Evolutionary conservation across 2,329 filamentous ascomycete species (phyloP), one percentile per base, ranked within the genome.

Genomic region (Colletotrichum tanaceti): DNA sequence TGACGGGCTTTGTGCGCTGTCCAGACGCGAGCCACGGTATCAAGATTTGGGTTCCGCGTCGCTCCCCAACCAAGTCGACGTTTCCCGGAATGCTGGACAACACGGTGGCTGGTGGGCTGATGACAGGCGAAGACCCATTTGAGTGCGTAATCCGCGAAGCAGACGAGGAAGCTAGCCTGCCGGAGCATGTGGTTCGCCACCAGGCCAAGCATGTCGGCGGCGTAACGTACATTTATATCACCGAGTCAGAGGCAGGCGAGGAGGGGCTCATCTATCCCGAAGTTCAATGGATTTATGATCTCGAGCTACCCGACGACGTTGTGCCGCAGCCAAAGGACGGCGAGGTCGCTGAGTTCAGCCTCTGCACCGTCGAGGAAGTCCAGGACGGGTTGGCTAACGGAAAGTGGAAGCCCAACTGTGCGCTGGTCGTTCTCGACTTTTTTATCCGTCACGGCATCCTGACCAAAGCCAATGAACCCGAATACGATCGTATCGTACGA

Each of bases 61-160:
- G 96, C 11, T 88, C 94, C 14, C 84, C 83, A 58, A 87, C 84
- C 67, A 99, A 98, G 83, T 89, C 92, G 72, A 98, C 94, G 0
- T 99, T 95, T 76, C 91, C 91, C 0, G 87, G 91, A n/a, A 94
- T 98, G 87, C 84, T 99, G 72, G 96, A 99, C 79, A 99, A 98
- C 78, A 94, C 94, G 1, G 96, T 97, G 7, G 96, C 94, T 0
- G 87, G 87, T n/a, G 87, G 93, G 0, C 90, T 98, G 73, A 90
- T 91, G 77, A 92, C 93, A 0, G 91, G 90, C 16, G 94, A 98
- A 78, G 85, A 85, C 24, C 91, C 93, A 0, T 91, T 94, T 57
- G 93, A 95, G 76, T 93, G 91, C 77, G 82, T 97, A 60, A 86
- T 98, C 22, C 89, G 95, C 62, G 96, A 99, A 80, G 91, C 91